These are phyloP conservation scores for Rachicladosporium sp. DNA, from an alignment of 2,329 filamentous ascomycete genomes.

Conservation along the genomic window DNA sequence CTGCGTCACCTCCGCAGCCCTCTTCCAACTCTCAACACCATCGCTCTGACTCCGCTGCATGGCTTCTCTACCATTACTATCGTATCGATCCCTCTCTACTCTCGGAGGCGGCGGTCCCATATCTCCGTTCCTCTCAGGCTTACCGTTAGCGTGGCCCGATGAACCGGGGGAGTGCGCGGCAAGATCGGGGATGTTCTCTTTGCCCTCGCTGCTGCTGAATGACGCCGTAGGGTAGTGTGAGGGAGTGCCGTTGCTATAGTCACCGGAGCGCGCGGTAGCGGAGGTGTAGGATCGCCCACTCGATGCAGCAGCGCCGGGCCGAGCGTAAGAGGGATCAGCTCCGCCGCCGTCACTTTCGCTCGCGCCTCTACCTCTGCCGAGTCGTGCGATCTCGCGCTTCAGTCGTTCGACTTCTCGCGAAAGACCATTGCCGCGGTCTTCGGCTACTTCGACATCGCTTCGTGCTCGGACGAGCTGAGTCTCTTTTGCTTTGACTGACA, in stretches of 20 bases:
- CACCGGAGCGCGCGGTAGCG: neutral
- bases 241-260: constrained; percentile 12
- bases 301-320: constrained; percentile 2
- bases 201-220: constrained; percentile 27
- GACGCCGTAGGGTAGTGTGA: constrained; percentile 6
- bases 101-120: too few species aligned
- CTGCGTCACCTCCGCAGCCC: constrained; percentile 96
- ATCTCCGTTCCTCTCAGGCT: too few species aligned
- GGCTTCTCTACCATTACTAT: too few species aligned
- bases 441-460: constrained; percentile 78
- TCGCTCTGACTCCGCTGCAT: constrained; percentile 23
- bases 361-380: constrained; percentile 39
- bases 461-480: constrained; percentile 88
- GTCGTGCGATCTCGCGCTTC: constrained; percentile 64
- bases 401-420: constrained; percentile 82
- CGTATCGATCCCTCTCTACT: too few species aligned
- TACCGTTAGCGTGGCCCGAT: too few species aligned
- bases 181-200: constrained; percentile 31
- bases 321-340: constrained; percentile 24
- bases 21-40: constrained; percentile 85
- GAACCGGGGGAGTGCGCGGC: too few species aligned
- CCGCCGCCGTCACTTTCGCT: constrained; percentile 14
- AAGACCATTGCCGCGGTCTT: constrained; percentile 73
- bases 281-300: neutral
- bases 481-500: constrained; percentile 97